Evolutionary conservation across 139 green algal genomes (phyloP).

Genomic region (Coelastrella sp.): DNA sequence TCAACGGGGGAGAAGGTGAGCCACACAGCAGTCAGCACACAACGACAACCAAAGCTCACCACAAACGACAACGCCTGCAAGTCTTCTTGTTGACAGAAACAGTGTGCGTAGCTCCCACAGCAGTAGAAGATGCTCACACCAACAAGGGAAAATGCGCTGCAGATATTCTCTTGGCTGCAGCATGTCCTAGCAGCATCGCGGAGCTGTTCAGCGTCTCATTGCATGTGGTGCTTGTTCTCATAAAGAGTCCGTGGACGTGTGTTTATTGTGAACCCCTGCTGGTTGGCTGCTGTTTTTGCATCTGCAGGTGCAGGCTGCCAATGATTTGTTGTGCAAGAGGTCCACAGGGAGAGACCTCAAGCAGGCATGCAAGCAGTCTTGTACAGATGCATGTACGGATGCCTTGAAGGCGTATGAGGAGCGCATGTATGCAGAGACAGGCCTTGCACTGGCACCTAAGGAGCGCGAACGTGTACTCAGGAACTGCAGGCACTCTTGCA

Average conservation of each 20-base stretch:
- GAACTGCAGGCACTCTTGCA: conserved; percentile 60
- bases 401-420: conserved; percentile 31
- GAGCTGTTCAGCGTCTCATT: neutral
- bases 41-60: neutral
- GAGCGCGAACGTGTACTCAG: conserved; percentile 48
- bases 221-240: no score
- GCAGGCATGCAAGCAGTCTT: conserved; percentile 50
- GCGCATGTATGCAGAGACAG: conserved; percentile 20
- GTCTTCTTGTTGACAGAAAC: no score
- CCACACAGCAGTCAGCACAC: neutral
- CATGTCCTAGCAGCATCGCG: no score
- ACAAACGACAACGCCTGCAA: neutral
- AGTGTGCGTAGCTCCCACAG: no score
- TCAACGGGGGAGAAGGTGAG: conserved; percentile 58
- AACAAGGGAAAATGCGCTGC: no score
- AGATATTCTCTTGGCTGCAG: no score
- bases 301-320: conserved; percentile 48
- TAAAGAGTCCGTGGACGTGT: no score
- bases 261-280: no score
- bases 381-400: conserved; percentile 43
- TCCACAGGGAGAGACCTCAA: conserved; percentile 53
- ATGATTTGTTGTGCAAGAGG: conserved; percentile 46
- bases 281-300: neutral
- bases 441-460: conserved; percentile 43
- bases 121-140: no score